Conservation (phyloP, 805 yeast species). For the Ogataea neopini region DNA sequence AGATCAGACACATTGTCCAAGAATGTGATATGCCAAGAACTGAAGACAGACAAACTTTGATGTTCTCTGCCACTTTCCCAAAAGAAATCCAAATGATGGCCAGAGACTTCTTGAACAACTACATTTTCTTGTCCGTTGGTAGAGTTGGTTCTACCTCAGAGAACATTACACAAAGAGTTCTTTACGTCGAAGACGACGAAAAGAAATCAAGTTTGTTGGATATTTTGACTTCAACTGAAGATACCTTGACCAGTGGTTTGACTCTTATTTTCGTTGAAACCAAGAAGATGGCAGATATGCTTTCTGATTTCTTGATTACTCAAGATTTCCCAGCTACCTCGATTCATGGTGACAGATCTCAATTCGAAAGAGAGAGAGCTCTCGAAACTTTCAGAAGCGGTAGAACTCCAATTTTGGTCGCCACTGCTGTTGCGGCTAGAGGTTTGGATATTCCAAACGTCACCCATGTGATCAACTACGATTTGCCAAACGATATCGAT, state of each 20-base stretch:
- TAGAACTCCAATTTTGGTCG: slow-evolving; percentile 90
- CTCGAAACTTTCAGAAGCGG: slow-evolving; percentile 92
- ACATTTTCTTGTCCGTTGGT: slow-evolving; percentile 95
- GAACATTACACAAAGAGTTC: slow-evolving; percentile 91
- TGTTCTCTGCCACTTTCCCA: slow-evolving; percentile 99
- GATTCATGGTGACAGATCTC: slow-evolving; percentile 99
- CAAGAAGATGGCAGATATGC: slow-evolving; percentile 96
- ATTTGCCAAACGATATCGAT: slow-evolving; percentile 94
- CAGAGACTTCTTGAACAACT: slow-evolving; percentile 93
- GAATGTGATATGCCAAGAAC: slow-evolving; percentile 97
- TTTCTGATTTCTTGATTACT: slow-evolving; percentile 86
- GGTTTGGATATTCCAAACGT: slow-evolving; percentile 99
- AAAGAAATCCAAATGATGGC: slow-evolving; percentile 96
- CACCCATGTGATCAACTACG: slow-evolving; percentile 95
- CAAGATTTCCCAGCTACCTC: slow-evolving; percentile 96
- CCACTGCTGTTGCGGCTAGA: slow-evolving; percentile 99
- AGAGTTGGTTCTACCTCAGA: slow-evolving; percentile 99
- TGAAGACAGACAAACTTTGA: slow-evolving; percentile 88
- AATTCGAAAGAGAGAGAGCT: slow-evolving; percentile 96
- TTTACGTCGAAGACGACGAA: slow-evolving; percentile 90
- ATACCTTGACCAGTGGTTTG: slow-evolving; percentile 59
- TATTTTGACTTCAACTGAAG: slow-evolving; percentile 74
- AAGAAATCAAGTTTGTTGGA: slow-evolving; percentile 90
- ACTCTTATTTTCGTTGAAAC: slow-evolving; percentile 97
- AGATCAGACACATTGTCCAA: slow-evolving; percentile 96